Evolutionary conservation across 2,329 filamentous ascomycete genomes (phyloP).

Genomic region (Penicillium frequentans): DNA sequence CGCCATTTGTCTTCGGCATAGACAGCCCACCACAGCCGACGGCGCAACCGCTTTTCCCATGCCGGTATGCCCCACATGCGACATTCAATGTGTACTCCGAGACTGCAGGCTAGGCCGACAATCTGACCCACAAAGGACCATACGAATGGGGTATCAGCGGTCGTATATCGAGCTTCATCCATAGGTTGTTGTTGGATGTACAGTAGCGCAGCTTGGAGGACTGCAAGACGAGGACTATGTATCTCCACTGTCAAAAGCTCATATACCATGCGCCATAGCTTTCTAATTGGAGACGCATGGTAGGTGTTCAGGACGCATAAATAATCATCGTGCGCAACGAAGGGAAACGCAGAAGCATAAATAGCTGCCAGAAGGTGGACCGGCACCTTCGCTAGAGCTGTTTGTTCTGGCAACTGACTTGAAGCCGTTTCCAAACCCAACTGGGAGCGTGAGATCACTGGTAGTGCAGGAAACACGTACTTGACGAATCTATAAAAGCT

Average conservation of each 20-base stretch:
- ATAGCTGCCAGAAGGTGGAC: constrained; percentile 33
- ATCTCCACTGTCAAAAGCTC: constrained; percentile 33
- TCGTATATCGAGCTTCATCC: constrained; percentile 21
- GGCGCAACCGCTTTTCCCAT: constrained; percentile 39
- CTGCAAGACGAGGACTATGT: constrained; percentile 32
- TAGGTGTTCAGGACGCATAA: constrained; percentile 31
- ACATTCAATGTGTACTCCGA: constrained; percentile 40
- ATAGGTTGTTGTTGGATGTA: constrained; percentile 30
- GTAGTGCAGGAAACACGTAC: constrained; percentile 31
- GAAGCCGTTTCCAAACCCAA: constrained; percentile 20
- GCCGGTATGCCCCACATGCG: constrained; percentile 39
- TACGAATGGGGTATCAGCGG: constrained; percentile 34
- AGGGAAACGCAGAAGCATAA: constrained; percentile 35
- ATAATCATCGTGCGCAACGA: constrained; percentile 32
- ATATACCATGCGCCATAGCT: constrained; percentile 33
- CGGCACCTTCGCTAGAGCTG: constrained; percentile 21
- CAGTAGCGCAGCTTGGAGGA: constrained; percentile 33
- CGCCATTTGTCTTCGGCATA: constrained; percentile 43
- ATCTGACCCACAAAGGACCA: constrained; percentile 41
- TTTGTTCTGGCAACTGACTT: constrained; percentile 20
- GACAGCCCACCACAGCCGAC: constrained; percentile 43
- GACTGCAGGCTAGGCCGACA: constrained; percentile 33
- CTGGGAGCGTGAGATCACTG: constrained; percentile 34
- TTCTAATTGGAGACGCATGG: constrained; percentile 22
- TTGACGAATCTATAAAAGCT: constrained; percentile 26